Percentiles rank a stretch among this genome's conserved stretches.
Evolutionary conservation across 1,284 basidiomycete genomes (phyloP).

Genomic region (Porodaedalea pini): DNA sequence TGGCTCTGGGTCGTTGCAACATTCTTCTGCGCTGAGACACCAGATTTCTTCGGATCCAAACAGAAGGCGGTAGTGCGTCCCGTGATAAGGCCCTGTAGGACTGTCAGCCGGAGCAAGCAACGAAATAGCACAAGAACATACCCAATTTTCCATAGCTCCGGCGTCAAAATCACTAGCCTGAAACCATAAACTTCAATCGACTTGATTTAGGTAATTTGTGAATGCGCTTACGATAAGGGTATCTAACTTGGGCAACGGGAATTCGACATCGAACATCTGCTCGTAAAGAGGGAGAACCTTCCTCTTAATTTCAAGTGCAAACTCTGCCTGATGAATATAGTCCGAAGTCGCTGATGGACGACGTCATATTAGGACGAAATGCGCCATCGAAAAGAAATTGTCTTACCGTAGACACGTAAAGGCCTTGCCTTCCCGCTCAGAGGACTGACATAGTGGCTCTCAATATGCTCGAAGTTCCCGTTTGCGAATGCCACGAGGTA

Average conservation of each 20-base stretch:
- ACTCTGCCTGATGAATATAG: conserved; percentile 77
- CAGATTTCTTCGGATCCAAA: conserved; percentile 75
- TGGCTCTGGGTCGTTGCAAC: conserved; percentile 81
- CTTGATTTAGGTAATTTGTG: background rate
- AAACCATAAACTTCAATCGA: background rate
- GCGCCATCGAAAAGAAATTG: background rate
- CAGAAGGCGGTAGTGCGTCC: conserved; percentile 84
- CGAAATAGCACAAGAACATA: conserved; percentile 24
- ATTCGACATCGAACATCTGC: conserved; percentile 86
- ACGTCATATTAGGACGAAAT: background rate
- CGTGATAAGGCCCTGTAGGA: conserved; percentile 75
- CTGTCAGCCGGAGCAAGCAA: conserved; percentile 2
- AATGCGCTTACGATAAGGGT: conserved; percentile 63
- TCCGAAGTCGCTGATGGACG: conserved; percentile 70
- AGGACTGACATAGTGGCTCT: conserved; percentile 78
- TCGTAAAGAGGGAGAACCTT: conserved; percentile 92
- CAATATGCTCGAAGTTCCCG: conserved; percentile 74
- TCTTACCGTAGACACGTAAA: conserved; percentile 76
- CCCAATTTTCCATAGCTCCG: conserved; percentile 96
- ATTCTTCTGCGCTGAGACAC: conserved; percentile 75
- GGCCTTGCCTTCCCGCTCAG: conserved; percentile 81
- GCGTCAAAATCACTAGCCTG: conserved; percentile 85
- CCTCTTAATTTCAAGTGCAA: conserved; percentile 87
- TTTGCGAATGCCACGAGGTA: conserved; percentile 93
- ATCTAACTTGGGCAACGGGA: conserved; percentile 91